Evolutionary conservation across 2,329 filamentous ascomycete species (phyloP).

Genomic region (Trichoderma sp.): DNA sequence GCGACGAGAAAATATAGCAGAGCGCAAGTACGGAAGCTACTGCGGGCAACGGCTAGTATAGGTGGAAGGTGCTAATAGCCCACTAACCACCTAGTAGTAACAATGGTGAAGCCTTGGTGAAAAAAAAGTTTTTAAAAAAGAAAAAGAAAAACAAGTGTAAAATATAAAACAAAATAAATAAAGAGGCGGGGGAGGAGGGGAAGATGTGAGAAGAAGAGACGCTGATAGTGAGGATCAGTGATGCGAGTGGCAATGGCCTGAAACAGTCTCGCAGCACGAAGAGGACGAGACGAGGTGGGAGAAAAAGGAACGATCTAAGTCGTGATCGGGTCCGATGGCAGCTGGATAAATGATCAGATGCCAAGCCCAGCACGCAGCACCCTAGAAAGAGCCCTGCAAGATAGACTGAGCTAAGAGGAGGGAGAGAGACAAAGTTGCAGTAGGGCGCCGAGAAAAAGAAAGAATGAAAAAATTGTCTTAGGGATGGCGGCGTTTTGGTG

Average conservation of each 20-base stretch:
- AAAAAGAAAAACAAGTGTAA: not conserved
- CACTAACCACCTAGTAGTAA: not conserved
- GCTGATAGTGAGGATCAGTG: not conserved
- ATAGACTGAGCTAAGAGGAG: not conserved
- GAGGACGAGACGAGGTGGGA: not conserved
- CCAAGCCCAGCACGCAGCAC: not conserved
- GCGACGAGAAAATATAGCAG: not conserved
- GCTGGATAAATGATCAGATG: not conserved
- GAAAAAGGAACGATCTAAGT: constrained; percentile 1
- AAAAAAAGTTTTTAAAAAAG: too few species aligned
- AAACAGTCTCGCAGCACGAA: constrained; percentile 11
- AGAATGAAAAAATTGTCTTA: not conserved
- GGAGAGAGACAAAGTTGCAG: constrained; percentile 5
- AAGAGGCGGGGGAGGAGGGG: not conserved
- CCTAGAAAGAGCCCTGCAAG: not conserved
- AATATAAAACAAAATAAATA: not conserved
- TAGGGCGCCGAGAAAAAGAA: not conserved
- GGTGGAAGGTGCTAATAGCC: not conserved
- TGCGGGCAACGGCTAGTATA: not conserved
- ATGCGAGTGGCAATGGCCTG: constrained; percentile 14
- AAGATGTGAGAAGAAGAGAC: not conserved
- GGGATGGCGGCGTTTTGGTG: constrained; percentile 6
- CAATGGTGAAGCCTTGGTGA: not conserved
- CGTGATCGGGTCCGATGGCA: not conserved
- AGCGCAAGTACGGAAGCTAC: not conserved